A percentile compares a stretch with the other conserved stretches of the same genome.
Conservation (phyloP, 805 yeast species). For the Monosporozyma solicola region DNA sequence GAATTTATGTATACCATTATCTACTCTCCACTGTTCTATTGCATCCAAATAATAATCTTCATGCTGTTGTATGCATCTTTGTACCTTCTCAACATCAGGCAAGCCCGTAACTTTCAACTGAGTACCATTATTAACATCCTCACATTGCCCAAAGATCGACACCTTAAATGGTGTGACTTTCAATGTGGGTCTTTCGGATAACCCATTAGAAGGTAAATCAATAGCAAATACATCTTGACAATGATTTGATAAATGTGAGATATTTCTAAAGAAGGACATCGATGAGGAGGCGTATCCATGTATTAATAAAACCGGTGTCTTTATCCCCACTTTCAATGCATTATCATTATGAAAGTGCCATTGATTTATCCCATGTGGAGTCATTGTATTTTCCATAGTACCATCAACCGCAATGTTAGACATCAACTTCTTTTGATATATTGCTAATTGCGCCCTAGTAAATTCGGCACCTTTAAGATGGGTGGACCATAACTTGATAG, state of each 20-base stretch:
- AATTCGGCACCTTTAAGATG: slow-evolving; percentile 2
- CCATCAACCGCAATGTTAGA: slow-evolving; percentile 2
- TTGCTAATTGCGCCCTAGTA: slow-evolving; percentile 5
- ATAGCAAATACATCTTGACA: slow-evolving; percentile 56
- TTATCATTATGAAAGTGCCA: slow-evolving; percentile 24
- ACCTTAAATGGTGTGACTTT: slow-evolving; percentile 4
- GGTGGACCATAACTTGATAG: slow-evolving; percentile 6
- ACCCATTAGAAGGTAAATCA: slow-evolving; percentile 65
- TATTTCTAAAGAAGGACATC: slow-evolving; percentile 68
- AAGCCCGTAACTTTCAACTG: not conserved
- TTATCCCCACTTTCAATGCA: slow-evolving; percentile 5
- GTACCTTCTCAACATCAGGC: not conserved
- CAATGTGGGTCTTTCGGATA: slow-evolving; percentile 31
- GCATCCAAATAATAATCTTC: slow-evolving; percentile 50
- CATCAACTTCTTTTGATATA: slow-evolving; percentile 18
- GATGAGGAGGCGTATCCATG: slow-evolving; percentile 94
- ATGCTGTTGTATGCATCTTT: slow-evolving; percentile 23
- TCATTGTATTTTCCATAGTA: slow-evolving; percentile 11
- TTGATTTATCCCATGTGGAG: slow-evolving; percentile 21
- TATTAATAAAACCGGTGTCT: slow-evolving; percentile 42
- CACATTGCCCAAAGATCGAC: not conserved
- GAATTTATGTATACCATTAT: slow-evolving; percentile 40
- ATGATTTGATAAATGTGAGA: slow-evolving; percentile 38
- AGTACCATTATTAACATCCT: not conserved
- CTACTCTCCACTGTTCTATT: slow-evolving; percentile 55